Evolutionary conservation across 257 asterid species (phyloP).

Genomic region (Eucommia ulmoides): DNA sequence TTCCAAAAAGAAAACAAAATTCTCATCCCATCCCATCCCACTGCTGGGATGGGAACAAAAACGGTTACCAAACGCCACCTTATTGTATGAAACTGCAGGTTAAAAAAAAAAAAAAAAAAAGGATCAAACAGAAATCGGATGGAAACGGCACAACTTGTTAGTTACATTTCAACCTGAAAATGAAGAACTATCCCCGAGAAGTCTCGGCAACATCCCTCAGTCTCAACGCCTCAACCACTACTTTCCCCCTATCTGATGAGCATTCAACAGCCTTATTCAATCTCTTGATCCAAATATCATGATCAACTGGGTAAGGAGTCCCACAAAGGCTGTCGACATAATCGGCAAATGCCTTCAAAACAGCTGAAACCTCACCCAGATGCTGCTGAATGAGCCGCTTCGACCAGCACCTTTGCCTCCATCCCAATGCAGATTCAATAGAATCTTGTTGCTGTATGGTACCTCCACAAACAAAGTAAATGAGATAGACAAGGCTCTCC

Average conservation of each 20-base stretch:
- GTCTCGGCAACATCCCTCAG: slow-evolving; percentile 42
- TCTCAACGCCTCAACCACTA: slow-evolving; percentile 27
- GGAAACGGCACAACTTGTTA: no score
- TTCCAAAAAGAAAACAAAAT: no score
- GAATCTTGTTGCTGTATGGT: slow-evolving; percentile 51
- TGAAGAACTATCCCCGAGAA: no score
- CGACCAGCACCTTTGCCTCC: slow-evolving; percentile 65
- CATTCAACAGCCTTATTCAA: slow-evolving; percentile 38
- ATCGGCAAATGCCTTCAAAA: slow-evolving; percentile 69
- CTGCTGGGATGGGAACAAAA: no score
- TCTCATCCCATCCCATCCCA: no score
- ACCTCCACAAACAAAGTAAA: slow-evolving; percentile 52
- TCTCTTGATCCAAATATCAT: slow-evolving; percentile 61
- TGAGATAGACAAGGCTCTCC: slow-evolving; percentile 61
- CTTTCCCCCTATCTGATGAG: slow-evolving; percentile 41
- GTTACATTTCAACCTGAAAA: no score
- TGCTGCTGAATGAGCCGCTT: slow-evolving; percentile 49
- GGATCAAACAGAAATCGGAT: no score
- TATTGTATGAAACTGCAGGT: no score
- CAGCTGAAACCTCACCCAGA: slow-evolving; percentile 56
- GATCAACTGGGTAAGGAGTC: slow-evolving; percentile 65
- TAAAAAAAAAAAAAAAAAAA: no score
- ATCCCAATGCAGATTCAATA: slow-evolving; percentile 60
- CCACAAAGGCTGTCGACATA: slow-evolving; percentile 63
- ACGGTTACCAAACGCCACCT: no score